phyloP scores from a whole-genome alignment of 192 early-diverging fungal species.

The Allomyces macrogynus region DNA sequence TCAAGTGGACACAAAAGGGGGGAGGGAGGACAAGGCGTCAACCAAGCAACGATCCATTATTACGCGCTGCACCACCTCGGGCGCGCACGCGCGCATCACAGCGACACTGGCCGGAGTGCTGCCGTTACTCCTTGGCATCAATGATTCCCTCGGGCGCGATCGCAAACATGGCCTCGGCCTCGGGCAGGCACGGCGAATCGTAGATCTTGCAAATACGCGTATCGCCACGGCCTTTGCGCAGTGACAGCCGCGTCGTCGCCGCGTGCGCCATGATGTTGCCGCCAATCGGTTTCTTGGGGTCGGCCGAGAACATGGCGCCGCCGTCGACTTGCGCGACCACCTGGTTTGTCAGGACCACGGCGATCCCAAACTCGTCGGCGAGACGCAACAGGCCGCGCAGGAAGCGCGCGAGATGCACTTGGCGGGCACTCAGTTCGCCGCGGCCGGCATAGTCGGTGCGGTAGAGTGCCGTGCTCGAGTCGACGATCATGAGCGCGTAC shows the following conservation, averaged over 20 bases:
- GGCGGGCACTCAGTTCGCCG: slow-evolving; percentile 67
- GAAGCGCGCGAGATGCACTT: slow-evolving; percentile 62
- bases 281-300: slow-evolving; percentile 74
- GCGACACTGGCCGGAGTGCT: too few species aligned
- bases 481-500: slow-evolving; percentile 30
- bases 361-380: slow-evolving; percentile 70
- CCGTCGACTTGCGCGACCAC: slow-evolving; percentile 13
- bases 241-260: slow-evolving; percentile 53
- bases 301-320: slow-evolving; percentile 53
- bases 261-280: slow-evolving; percentile 56
- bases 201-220: slow-evolving; percentile 61
- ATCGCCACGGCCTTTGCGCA: slow-evolving; percentile 65
- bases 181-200: slow-evolving; percentile 62
- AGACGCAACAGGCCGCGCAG: slow-evolving; percentile 47
- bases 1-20: too few species aligned
- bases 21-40: too few species aligned
- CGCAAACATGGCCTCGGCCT: slow-evolving; percentile 56
- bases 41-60: too few species aligned
- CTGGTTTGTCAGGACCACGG: slow-evolving; percentile 64
- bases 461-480: slow-evolving; percentile 66
- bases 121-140: slow-evolving; percentile 53
- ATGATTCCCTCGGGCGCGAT: slow-evolving; percentile 75
- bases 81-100: too few species aligned
- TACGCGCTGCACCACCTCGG: too few species aligned
- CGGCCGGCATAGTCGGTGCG: slow-evolving; percentile 63